Evolutionary conservation across 176 grass and related monocot genomes (phyloP).

Genomic region (Carex kokanica): DNA sequence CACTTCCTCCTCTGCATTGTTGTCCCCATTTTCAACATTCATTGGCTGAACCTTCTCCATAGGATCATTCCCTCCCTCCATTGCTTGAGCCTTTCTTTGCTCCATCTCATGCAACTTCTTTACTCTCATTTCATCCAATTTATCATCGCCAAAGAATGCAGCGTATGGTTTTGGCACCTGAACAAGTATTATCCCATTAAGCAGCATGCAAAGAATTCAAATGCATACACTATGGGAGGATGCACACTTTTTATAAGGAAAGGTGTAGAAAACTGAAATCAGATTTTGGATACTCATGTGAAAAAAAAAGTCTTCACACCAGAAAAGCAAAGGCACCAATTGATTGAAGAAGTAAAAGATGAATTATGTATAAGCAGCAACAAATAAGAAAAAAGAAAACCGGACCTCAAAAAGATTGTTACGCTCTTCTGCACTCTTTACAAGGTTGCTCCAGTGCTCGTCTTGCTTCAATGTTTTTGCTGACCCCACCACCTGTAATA

Average conservation of each 20-base stretch:
- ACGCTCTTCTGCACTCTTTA: conserved; percentile 76
- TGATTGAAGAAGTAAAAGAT: background rate
- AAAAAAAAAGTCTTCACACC: background rate
- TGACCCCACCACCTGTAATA: conserved; percentile 68
- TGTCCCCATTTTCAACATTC: conserved; percentile 38
- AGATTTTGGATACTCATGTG: background rate
- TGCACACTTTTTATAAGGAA: background rate
- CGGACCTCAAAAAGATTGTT: conserved; percentile 51
- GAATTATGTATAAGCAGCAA: conserved; percentile 5
- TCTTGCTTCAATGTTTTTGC: conserved; percentile 81
- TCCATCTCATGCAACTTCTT: conserved; percentile 24
- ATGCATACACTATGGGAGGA: background rate
- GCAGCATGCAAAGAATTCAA: background rate
- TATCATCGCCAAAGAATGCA: conserved; percentile 59
- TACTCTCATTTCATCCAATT: conserved; percentile 51
- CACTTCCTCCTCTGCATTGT: conserved; percentile 37
- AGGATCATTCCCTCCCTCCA: conserved; percentile 40
- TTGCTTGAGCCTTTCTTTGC: background rate
- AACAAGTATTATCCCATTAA: background rate
- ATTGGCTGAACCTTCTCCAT: conserved; percentile 34
- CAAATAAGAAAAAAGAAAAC: background rate
- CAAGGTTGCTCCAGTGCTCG: conserved; percentile 82
- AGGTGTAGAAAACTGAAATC: background rate
- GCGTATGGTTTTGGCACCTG: conserved; percentile 72
- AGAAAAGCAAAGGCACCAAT: background rate